phyloP scores from a whole-genome alignment of 2,329 filamentous ascomycete species.

The Aspergillus oerlinghausenensis region DNA sequence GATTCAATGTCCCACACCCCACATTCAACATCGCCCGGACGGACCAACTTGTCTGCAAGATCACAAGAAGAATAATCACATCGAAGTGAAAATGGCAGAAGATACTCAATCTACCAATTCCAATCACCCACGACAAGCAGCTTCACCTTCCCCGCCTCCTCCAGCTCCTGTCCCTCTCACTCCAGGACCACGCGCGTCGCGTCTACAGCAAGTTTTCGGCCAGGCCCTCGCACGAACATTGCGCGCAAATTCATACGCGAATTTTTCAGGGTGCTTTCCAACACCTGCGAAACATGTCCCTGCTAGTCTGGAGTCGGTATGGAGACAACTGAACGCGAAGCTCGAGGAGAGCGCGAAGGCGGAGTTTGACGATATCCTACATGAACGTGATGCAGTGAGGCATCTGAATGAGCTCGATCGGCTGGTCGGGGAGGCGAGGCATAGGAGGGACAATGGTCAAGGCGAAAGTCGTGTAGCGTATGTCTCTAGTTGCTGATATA shows the following conservation, averaged over 20 bases:
- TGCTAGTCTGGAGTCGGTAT: slow-evolving; percentile 52
- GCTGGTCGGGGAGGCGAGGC: slow-evolving; percentile 55
- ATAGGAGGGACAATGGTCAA: slow-evolving; percentile 44
- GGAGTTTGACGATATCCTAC: slow-evolving; percentile 59
- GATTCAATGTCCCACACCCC: not conserved
- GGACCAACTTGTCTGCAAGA: slow-evolving; percentile 3
- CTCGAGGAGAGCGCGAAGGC: slow-evolving; percentile 53
- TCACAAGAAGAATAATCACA: slow-evolving; percentile 1
- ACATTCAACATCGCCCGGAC: slow-evolving; percentile 7
- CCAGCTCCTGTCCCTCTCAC: slow-evolving; percentile 51
- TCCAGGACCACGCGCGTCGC: slow-evolving; percentile 57
- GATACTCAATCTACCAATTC: slow-evolving; percentile 8
- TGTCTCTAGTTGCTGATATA: slow-evolving; percentile 24
- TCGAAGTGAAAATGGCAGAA: slow-evolving; percentile 17
- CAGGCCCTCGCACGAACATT: slow-evolving; percentile 56
- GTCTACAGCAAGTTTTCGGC: slow-evolving; percentile 56
- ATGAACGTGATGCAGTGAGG: slow-evolving; percentile 52
- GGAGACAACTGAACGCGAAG: slow-evolving; percentile 55
- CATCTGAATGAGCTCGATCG: slow-evolving; percentile 59
- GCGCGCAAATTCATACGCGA: slow-evolving; percentile 57
- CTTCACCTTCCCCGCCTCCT: slow-evolving; percentile 49
- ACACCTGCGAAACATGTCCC: slow-evolving; percentile 57
- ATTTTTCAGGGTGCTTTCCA: slow-evolving; percentile 61
- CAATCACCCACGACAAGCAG: slow-evolving; percentile 11
- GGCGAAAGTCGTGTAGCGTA: slow-evolving; percentile 44